These are phyloP conservation scores for Cadophora sp. DNA, from an alignment of 2,329 filamentous ascomycete genomes.

Conservation along the genomic window DNA sequence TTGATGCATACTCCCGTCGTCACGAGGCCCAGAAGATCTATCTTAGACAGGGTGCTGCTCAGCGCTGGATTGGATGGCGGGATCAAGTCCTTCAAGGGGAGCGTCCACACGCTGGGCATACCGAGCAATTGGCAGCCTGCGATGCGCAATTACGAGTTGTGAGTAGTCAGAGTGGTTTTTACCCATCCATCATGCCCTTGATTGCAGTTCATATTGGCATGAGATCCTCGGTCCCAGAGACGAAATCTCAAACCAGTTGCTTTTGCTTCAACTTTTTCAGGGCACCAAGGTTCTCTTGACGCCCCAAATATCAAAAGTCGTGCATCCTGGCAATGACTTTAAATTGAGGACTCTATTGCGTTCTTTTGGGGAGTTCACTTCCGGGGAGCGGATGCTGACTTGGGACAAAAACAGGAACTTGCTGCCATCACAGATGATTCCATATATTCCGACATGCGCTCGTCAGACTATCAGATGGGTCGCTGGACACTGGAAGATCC, in stretches of 20 bases:
- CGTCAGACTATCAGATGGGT: conserved; percentile 59
- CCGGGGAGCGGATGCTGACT: background rate
- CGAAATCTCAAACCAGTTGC: background rate
- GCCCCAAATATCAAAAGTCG: background rate
- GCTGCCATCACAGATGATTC: conserved; percentile 63
- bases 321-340: background rate
- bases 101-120: conserved; percentile 54
- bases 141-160: conserved; percentile 64
- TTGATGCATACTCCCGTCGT: conserved; percentile 66
- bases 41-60: conserved; percentile 64
- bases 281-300: background rate
- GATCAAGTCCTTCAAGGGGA: conserved; percentile 59
- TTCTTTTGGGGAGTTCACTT: background rate
- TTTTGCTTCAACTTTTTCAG: background rate
- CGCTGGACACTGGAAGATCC: conserved; percentile 71
- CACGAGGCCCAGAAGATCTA: conserved; percentile 72
- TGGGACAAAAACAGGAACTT: conserved; percentile 57
- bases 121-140: conserved; percentile 57
- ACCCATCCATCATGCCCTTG: background rate
- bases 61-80: conserved; percentile 64
- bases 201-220: background rate
- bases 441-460: conserved; percentile 62
- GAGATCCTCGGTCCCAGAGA: background rate
- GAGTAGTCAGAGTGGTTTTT: conserved; percentile 43
- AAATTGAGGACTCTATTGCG: background rate